Evolutionary conservation across 2,329 filamentous ascomycete genomes (phyloP), one percentile per base, ranked within the genome.

Genomic region (Knoxdaviesia proteae): DNA sequence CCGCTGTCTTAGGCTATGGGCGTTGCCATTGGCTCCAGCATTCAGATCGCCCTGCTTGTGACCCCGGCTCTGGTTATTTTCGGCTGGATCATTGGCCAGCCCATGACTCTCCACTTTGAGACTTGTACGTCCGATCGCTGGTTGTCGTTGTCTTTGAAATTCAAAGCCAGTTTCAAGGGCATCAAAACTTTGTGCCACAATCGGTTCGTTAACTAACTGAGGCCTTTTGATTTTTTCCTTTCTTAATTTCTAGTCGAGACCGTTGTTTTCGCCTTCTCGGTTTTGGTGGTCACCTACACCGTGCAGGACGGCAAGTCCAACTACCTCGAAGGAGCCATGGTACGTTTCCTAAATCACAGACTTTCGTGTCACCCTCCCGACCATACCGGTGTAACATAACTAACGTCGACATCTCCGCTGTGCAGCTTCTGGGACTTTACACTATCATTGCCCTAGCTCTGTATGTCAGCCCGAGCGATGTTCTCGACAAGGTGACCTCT

Each of bases 251-350:
- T 41, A 71, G 67, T 86, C 52, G 77, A 84, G 61, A 84, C 80
- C 0, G 76, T 86, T 36, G 73, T 79, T 1, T 86, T 86, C 57
- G 81, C 80, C 44, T 66, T 86, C 42, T 80, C 77, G 7, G 78
- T 82, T 2, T 59, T 86, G 37, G 78, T 86, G 33, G 80, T 84
- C 34, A 82, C 73, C 44, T 86, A 75, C 58, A 80, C 71, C 3
- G 78, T 87, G 38, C 77, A 83, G 54, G 83, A 88, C 53, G 83
- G 83, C 52, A 83, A 81, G 58, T 83, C 77, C 9, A 90, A 88
- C 58, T 88, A 88, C 51, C 70, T 88, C 29, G 82, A 88, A 57
- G 82, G 82, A 38, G 79, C 79, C 40, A 80, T 88, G 73, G 69
- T 76, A 56, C 51, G 58, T 46, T 20, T 31, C 20, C 20, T 20